Base-by-base conservation (phyloP, 2,329 filamentous ascomycete species). In the Trichophyton equinum region DNA sequence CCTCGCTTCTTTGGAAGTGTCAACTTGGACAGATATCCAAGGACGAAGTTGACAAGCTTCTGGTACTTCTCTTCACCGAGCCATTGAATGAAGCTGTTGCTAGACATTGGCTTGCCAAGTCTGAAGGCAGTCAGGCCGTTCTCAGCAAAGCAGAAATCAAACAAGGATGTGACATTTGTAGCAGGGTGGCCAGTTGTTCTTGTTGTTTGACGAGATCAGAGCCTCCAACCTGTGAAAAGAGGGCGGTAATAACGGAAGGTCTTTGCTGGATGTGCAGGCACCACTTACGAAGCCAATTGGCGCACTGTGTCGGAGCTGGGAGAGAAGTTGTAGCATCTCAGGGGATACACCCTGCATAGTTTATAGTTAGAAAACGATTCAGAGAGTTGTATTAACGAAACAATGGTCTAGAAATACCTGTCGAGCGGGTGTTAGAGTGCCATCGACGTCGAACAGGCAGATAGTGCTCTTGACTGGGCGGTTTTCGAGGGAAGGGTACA, bases 101-200 rank as follows among this genome's bases (percentile, higher is more conserved):
- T 85, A 1, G 86, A 80, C 62, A 97, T 83, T 60, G 82, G 81
- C 73, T 85, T 76, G 69, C 92, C 94, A 70, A 91, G 77, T 71
- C 91, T 90, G 81, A 82, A 95, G 49, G 92, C 94, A 1, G 88
- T 95, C 67, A 99, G 84, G 9, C 94, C 94, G 77, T 99, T 99
- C 79, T 99, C 94, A 62, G 91, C 81, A 79, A 99, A 99, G 83
- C 88, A 94, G 79, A 89, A 99, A 80, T 99, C 94, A 80, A 99
- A 99, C 70, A 97, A 85, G 64, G 84, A 80, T 59, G 85, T 91
- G 64, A 97, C 92, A 67, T 79, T 74, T 67, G 86, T 81, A 62
- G 81, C 77, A 27, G 82, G 3, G 83, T 81, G 73, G 91, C 91
- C 64, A 97, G 83, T 78, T 97, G 92, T 76, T 97, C 94, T 76